Base-by-base conservation (phyloP, 129 eudicot species). In the Centrapalus pauciflorus region DNA sequence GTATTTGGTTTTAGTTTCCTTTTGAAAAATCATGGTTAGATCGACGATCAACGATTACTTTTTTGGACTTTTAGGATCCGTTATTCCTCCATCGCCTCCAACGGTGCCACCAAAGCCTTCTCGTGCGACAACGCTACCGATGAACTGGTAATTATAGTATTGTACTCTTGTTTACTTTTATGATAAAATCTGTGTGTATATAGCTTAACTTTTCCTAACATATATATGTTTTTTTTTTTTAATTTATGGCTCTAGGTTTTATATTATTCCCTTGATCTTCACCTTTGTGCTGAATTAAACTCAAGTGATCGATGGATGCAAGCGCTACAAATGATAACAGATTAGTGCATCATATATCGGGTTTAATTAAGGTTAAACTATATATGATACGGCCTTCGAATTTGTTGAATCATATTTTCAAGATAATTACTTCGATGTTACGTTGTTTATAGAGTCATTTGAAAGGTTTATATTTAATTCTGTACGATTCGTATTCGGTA, bases 21-120 rank as follows among this genome's bases (percentile, higher is more conserved):
- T 7, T n/a, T n/a, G 4, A 5, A 20, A n/a, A n/a, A n/a, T n/a
- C n/a, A n/a, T n/a, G n/a, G 6, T 41, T 45, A 0, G 27, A 64
- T 20, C 1, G 17, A 51, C 21, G 34, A 25, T 67, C 2, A 24
- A 0, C 26, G 5, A 7, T 43, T 66, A 2, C 14, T 9, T 34
- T 61, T 38, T 26, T 49, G 17, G n/a, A n/a, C 1, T 61, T 35
- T 35, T 29, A 83, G 89, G 89, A 56, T 72, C 67, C 4, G 19
- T 84, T 54, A 35, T 73, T 64, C 82, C 77, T 43, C 73, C 80
- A 3, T 48, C 84, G 0, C 76, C 83, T 37, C 77, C 87, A 27
- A 79, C 85, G 1, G 67, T 35, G 43, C 76, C 79, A 17, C 77
- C 86, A 10, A 34, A 52, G 1, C 64, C 74, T 10, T 71, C 79